Percentiles rank a stretch among this genome's conserved stretches.
Evolutionary conservation across 331 rosid species (phyloP).

Genomic region (Pyracantha coccinea): DNA sequence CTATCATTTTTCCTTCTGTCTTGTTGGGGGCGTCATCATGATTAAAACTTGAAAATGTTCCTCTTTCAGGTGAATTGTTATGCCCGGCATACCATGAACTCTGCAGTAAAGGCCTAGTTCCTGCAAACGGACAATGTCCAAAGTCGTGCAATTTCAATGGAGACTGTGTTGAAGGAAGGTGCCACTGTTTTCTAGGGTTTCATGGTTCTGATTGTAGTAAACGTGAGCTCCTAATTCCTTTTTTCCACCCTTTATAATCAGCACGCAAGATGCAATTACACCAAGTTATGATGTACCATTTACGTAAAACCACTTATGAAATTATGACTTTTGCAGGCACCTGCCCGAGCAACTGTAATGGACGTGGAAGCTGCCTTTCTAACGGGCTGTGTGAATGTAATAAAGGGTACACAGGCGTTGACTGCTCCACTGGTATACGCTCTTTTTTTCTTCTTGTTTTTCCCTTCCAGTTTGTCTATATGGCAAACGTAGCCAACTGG

Average conservation of each 20-base stretch:
- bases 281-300: constrained; percentile 3
- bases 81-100: constrained; percentile 91
- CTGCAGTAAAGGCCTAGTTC: constrained; percentile 46
- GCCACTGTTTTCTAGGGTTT: constrained; percentile 82
- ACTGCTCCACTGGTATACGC: constrained; percentile 89
- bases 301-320: not conserved
- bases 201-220: constrained; percentile 72
- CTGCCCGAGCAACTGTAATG: constrained; percentile 68
- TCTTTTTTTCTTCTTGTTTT: no score
- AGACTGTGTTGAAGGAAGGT: constrained; percentile 83
- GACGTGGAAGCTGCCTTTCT: constrained; percentile 73
- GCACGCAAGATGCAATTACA: not conserved
- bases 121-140: constrained; percentile 62
- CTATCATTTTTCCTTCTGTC: not conserved
- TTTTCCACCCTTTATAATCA: no score
- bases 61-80: constrained; percentile 58
- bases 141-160: constrained; percentile 79
- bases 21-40: not conserved
- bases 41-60: not conserved
- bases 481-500: not conserved
- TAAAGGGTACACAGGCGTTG: constrained; percentile 79
- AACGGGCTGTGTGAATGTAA: constrained; percentile 78
- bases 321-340: constrained; percentile 38
- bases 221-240: constrained; percentile 17
- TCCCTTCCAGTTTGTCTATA: not conserved